Evolutionary conservation across 116 monocot species (phyloP).

Genomic region (Phalaenopsis hybrid): DNA sequence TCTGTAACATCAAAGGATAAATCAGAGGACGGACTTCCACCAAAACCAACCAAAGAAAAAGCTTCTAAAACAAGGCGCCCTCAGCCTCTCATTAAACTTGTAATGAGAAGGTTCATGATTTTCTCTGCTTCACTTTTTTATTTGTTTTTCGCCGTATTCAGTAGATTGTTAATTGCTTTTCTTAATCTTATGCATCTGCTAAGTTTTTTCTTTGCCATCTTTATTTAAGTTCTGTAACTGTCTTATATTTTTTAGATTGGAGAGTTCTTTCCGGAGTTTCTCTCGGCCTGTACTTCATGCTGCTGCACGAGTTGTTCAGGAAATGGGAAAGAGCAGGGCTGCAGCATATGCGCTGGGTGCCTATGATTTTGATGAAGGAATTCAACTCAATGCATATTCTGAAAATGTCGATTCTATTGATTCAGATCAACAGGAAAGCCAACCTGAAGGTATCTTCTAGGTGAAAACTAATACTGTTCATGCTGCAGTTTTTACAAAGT

Average conservation of each 20-base stretch:
- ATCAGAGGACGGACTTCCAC: conserved; percentile 56
- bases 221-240: neutral
- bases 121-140: conserved; percentile 4
- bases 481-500: neutral
- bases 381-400: conserved; percentile 48
- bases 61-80: conserved; percentile 73
- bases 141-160: neutral
- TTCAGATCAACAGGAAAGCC: conserved; percentile 56
- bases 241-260: conserved; percentile 53
- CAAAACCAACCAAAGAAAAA: conserved; percentile 61
- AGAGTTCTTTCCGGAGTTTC: conserved; percentile 96
- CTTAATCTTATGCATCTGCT: neutral
- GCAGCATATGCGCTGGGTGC: conserved; percentile 90
- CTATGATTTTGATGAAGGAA: conserved; percentile 74
- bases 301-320: conserved; percentile 95
- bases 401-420: conserved; percentile 69
- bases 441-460: conserved; percentile 55
- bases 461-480: neutral
- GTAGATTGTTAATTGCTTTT: neutral
- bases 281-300: conserved; percentile 98
- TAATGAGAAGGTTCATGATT: conserved; percentile 84
- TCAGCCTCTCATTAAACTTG: conserved; percentile 94
- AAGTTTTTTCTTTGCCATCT: neutral
- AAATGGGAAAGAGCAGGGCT: conserved; percentile 99
- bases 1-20: conserved; percentile 72